Percentiles rank a stretch among this genome's conserved stretches.
These are phyloP conservation scores for Boletus sensibilis DNA, from an alignment of 768 basidiomycete genomes.

Conservation along the genomic window DNA sequence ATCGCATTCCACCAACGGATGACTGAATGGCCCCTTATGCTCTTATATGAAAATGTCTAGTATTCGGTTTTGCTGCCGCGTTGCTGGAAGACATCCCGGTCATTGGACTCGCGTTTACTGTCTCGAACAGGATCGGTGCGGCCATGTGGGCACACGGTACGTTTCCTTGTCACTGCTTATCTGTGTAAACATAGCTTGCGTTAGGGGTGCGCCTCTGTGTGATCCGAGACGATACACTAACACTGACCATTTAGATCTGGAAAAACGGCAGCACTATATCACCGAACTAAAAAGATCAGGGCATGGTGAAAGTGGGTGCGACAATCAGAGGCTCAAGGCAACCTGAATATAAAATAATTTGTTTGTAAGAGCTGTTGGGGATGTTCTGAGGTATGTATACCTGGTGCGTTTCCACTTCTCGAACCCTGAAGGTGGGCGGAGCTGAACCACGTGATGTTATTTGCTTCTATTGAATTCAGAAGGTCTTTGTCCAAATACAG, in stretches of 20 bases:
- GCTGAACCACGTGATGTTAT: too few species aligned
- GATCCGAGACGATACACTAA: background rate
- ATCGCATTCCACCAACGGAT: background rate
- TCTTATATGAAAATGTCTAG: slow-evolving; percentile 35
- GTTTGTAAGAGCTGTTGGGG: background rate
- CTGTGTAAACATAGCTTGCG: background rate
- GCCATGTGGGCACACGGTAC: slow-evolving; percentile 92
- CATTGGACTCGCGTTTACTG: slow-evolving; percentile 74
- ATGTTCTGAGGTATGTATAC: too few species aligned
- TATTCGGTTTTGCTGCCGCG: slow-evolving; percentile 83
- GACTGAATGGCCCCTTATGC: background rate
- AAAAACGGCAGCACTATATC: slow-evolving; percentile 54
- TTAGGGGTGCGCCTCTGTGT: too few species aligned
- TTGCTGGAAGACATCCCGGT: slow-evolving; percentile 81
- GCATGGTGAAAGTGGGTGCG: background rate
- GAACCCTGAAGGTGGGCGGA: too few species aligned
- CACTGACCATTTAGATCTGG: slow-evolving; percentile 45
- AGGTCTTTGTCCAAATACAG: background rate
- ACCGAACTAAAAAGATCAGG: slow-evolving; percentile 27
- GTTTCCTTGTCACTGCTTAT: slow-evolving; percentile 6
- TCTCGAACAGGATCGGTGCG: slow-evolving; percentile 87
- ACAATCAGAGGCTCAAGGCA: background rate
- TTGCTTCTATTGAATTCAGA: background rate
- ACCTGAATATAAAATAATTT: background rate
- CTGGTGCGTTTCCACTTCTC: too few species aligned